phyloP scores from a whole-genome alignment of 495 filamentous ascomycete species.

The Podospora comata region DNA sequence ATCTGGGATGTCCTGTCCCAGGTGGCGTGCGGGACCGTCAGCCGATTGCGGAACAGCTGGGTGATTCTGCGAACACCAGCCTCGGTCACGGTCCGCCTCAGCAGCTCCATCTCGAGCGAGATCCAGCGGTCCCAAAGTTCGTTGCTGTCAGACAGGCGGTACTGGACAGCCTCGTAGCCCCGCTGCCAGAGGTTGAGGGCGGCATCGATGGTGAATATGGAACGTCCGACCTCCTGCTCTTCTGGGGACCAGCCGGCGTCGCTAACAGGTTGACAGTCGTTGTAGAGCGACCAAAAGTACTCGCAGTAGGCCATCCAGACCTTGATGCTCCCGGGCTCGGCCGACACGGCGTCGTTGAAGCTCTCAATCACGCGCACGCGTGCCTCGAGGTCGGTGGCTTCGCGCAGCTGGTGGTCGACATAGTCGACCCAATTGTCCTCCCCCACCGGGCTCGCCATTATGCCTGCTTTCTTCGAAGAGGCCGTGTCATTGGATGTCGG shows the following conservation, averaged over 20 bases:
- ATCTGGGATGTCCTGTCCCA: slow-evolving; percentile 83
- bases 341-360: slow-evolving; percentile 72
- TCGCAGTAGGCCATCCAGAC: slow-evolving; percentile 88
- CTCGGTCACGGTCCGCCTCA: slow-evolving; percentile 51
- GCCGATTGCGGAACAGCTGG: slow-evolving; percentile 66
- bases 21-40: slow-evolving; percentile 74
- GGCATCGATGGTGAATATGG: slow-evolving; percentile 74
- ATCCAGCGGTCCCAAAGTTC: slow-evolving; percentile 85
- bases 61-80: slow-evolving; percentile 63
- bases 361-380: slow-evolving; percentile 77
- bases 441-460: slow-evolving; percentile 53
- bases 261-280: slow-evolving; percentile 56
- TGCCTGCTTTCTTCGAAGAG: slow-evolving; percentile 25
- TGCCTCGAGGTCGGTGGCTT: slow-evolving; percentile 49
- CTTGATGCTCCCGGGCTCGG: slow-evolving; percentile 78
- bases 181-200: slow-evolving; percentile 77
- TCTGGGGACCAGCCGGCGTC: slow-evolving; percentile 68
- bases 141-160: slow-evolving; percentile 80
- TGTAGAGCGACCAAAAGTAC: slow-evolving; percentile 75
- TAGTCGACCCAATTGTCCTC: slow-evolving; percentile 55
- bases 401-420: slow-evolving; percentile 50
- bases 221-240: slow-evolving; percentile 67
- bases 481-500: slow-evolving; percentile 29
- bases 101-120: slow-evolving; percentile 54
- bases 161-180: slow-evolving; percentile 72